Percentiles rank a stretch among this genome's conserved stretches.
phyloP scores from a whole-genome alignment of 1,139 yeast species.

The Pichia sp. region DNA sequence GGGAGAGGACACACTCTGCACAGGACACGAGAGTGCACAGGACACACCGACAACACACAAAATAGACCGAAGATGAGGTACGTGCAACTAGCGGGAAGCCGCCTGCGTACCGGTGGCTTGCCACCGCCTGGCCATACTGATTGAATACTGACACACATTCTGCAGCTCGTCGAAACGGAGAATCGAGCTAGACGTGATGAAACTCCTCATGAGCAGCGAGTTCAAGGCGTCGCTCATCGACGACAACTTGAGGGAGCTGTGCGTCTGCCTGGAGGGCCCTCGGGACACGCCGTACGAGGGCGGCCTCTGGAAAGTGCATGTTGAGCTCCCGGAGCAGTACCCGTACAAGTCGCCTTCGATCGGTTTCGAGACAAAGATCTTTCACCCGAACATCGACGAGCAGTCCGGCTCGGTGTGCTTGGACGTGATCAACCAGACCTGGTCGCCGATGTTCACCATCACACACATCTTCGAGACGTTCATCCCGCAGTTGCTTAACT shows the following conservation, averaged over 20 bases:
- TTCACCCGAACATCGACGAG: slow-evolving; percentile 91
- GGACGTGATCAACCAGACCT: slow-evolving; percentile 94
- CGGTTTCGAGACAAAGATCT: slow-evolving; percentile 87
- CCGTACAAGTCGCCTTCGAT: slow-evolving; percentile 96
- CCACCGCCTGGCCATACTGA: background rate
- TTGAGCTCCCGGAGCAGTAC: slow-evolving; percentile 91
- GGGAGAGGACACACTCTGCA: background rate
- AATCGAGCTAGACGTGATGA: slow-evolving; percentile 96
- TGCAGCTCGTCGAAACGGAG: slow-evolving; percentile 36
- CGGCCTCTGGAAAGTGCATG: slow-evolving; percentile 89
- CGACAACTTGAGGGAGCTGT: slow-evolving; percentile 88
- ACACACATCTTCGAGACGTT: slow-evolving; percentile 89
- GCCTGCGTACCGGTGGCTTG: too few relatives aligned
- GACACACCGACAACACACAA: background rate
- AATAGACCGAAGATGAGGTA: slow-evolving; percentile 1
- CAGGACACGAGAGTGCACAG: background rate
- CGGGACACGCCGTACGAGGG: slow-evolving; percentile 83
- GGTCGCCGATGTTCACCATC: slow-evolving; percentile 97
- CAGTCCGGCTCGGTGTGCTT: slow-evolving; percentile 90
- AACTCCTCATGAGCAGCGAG: slow-evolving; percentile 90
- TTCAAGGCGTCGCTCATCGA: slow-evolving; percentile 82
- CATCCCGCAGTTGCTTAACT: slow-evolving; percentile 83
- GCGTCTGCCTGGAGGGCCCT: slow-evolving; percentile 85
- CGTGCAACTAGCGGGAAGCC: background rate
- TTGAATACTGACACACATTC: slow-evolving; percentile 45